A percentile compares a stretch with the other conserved stretches of the same genome.
phyloP scores from a whole-genome alignment of 139 green algal genomes.

The Auxenochlorella pyrenoidosa region DNA sequence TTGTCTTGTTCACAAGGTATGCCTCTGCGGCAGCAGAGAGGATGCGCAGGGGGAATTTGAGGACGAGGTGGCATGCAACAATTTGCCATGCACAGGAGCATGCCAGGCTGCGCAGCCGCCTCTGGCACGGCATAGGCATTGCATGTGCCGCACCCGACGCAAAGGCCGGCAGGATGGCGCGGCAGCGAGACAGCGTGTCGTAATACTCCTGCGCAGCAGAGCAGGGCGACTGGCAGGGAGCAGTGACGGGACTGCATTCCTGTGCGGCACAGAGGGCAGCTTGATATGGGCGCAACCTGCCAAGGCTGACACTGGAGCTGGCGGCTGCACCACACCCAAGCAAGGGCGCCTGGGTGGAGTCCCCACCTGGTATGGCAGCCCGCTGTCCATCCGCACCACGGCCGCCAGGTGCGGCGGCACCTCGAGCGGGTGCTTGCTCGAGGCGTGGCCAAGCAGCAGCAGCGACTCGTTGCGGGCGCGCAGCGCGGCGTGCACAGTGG shows the following conservation, averaged over 20 bases:
- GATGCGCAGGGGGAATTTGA: too few species aligned
- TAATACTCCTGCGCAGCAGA: not conserved
- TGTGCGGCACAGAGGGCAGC: not conserved
- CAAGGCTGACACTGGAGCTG: not conserved
- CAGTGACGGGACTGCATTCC: not conserved
- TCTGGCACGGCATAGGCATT: too few species aligned
- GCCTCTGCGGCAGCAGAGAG: not conserved
- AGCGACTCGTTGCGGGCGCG: not conserved
- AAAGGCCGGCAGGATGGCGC: conserved; percentile 1
- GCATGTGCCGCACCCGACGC: too few species aligned
- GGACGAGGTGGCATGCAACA: too few species aligned
- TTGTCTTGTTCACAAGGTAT: conserved; percentile 4
- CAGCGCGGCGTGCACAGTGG: not conserved
- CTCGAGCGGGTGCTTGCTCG: not conserved
- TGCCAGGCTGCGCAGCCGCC: too few species aligned
- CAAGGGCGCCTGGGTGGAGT: too few species aligned
- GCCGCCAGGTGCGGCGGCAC: not conserved
- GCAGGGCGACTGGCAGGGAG: not conserved
- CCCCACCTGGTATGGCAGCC: not conserved
- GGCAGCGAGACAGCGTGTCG: conserved; percentile 13
- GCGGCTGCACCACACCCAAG: not conserved
- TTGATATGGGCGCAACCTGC: not conserved
- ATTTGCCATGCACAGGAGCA: not conserved
- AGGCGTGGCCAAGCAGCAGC: conserved; percentile 4
- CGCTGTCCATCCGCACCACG: not conserved